Conservation (phyloP, 345 rosid species). For the Dimocarpus longan region DNA sequence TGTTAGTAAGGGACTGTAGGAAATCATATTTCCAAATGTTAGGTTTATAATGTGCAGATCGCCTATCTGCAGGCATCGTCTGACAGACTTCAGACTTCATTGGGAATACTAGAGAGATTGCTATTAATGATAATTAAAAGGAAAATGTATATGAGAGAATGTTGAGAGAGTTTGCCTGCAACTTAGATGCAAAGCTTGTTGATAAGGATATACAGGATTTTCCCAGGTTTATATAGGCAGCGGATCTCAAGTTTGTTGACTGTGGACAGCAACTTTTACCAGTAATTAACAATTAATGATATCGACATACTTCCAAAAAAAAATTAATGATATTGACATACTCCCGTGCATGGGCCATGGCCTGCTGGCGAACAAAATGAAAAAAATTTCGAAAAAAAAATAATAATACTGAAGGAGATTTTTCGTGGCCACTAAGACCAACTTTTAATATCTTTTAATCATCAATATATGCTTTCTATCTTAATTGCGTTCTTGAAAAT, state of each 20-base stretch:
- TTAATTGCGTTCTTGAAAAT: no score
- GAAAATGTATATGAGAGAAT: background rate
- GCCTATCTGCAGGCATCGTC: slow-evolving; percentile 18
- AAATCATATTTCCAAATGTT: slow-evolving; percentile 53
- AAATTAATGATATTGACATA: no score
- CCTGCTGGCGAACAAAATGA: background rate
- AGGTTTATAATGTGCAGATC: slow-evolving; percentile 53
- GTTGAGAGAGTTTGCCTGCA: background rate
- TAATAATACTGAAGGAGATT: no score
- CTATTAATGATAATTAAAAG: background rate
- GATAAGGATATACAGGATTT: background rate
- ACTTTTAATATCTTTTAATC: no score
- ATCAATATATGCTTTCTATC: no score
- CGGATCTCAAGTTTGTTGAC: no score
- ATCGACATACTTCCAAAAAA: no score
- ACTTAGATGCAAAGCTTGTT: background rate
- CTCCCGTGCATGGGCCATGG: background rate
- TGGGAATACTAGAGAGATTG: background rate
- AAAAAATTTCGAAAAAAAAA: no score
- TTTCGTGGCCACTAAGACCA: no score
- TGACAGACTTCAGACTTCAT: slow-evolving; percentile 5
- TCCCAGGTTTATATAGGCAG: background rate
- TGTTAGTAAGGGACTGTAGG: slow-evolving; percentile 37
- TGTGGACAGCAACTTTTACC: no score
- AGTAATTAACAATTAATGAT: no score